Evolutionary conservation across 2,329 filamentous ascomycete species (phyloP), one percentile per base, ranked within the genome.

Genomic region (Epichloe coenophiala): DNA sequence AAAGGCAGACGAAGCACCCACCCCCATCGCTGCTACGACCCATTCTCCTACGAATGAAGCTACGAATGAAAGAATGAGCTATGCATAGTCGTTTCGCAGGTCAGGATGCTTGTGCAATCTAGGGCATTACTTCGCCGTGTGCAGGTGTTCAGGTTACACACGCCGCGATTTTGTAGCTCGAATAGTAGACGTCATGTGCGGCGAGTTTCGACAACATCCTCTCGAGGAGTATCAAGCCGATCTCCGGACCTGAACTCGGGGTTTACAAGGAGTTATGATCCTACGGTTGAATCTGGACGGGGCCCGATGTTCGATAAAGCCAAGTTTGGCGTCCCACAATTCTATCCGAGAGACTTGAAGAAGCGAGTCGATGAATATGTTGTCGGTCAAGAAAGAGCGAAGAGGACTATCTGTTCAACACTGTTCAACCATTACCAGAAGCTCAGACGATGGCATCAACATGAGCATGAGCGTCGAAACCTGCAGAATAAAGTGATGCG

Each of bases 351-450:
- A 52, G 75, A 81, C 58, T 74, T 98, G 59, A 96, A 97, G 72
- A 82, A 88, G 61, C 86, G 93, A 60, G 81, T 97, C 35, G 93
- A 98, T 64, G 86, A 93, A 63, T 98, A 94, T 64, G 91, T 98
- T 1, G 91, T 98, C 4, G 93, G 91, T 40, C 93, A 98, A 67
- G 88, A 96, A 57, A 81, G 88, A 53, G 89, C 93, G 15, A 93
- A 98, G 74, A 94, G 95, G 67, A 87, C 90, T 13, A 81, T 97
- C 56, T 93, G 88, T 56, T 84, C 91, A 3, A 89, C 91, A 6
- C 86, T 98, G 31, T 96, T 95, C 71, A 96, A 97, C 62, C 93
- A 98, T 65, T 96, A 97, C 63, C 88, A 96, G 67, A 81, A 87
- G 45, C 78, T 95, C 53, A 83, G 90, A 23, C 78, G 88, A 60